Evolutionary conservation across 2,329 filamentous ascomycete species (phyloP), one percentile per base, ranked within the genome.

Genomic region (Fusarium devonianum): DNA sequence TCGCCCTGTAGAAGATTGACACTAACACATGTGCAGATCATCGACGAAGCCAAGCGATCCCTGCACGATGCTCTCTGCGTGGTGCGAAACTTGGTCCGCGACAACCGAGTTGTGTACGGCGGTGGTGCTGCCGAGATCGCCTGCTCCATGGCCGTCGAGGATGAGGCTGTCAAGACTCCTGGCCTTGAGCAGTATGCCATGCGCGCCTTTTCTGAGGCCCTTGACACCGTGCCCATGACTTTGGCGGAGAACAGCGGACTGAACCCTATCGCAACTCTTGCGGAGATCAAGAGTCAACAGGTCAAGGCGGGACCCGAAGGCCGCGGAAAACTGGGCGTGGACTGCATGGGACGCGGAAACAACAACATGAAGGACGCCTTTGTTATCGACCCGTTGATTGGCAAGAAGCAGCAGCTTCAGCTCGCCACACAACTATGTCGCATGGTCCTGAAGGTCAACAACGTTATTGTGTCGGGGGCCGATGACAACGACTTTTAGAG

Each of bases 101-200:
- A 99, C 75, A 97, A 96, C 80, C 89, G 94, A 53, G 92, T 99
- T 39, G 94, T 99, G 8, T 99, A 99, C 70, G 94, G 94, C 61
- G 94, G 94, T 66, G 94, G 95, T 74, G 90, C 94, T 21, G 93
- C 94, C 36, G 94, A 99, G 74, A 95, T 99, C 70, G 92, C 95
- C 56, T 99, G 95, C 80, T 96, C 92, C 16, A 78, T 99, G 45
- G 94, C 94, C 3, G 93, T 99, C 34, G 93, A 97, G 74, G 92
- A 97, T 66, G 93, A 91, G 18, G 93, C 93, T 32, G 87, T 92
- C 68, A 90, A 96, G 86, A 96, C 91, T 41, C 90, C 92, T 17
- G 94, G 94, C n/a, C 84, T 99, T 28, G 93, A 97, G 76, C 94
- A 99, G 76, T 99, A 99, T 74, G 92, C 93, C 60, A 99, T 99